Conservation (phyloP, 1,139 yeast genomes). For the Scheffersomyces quercinus region DNA sequence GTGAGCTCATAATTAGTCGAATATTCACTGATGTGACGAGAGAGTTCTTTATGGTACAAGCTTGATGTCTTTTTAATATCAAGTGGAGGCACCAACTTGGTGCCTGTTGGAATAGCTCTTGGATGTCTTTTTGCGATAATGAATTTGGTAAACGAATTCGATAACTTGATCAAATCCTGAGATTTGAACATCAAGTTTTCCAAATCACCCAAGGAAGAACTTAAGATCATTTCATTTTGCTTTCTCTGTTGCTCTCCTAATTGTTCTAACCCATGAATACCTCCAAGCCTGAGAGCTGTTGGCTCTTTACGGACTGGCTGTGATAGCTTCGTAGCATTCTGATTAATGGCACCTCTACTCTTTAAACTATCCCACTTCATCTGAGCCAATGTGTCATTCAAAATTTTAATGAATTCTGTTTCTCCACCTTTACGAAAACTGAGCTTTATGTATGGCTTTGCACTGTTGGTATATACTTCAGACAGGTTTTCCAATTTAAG, state of each 20-base stretch:
- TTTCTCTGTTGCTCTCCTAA: conserved; percentile 57
- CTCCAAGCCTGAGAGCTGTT: conserved; percentile 26
- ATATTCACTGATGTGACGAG: conserved; percentile 55
- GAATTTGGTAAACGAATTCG: conserved; percentile 47
- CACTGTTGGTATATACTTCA: conserved; percentile 32
- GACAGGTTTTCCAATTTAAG: conserved; percentile 29
- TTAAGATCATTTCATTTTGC: conserved; percentile 63
- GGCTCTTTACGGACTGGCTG: conserved; percentile 11
- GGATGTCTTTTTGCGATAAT: conserved; percentile 16
- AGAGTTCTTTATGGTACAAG: conserved; percentile 38
- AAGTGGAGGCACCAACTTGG: conserved; percentile 26
- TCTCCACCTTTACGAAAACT: conserved; percentile 68
- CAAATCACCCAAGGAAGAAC: conserved; percentile 73
- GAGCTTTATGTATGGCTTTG: conserved; percentile 46
- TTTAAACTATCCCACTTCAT: conserved; percentile 46
- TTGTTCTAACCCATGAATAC: conserved; percentile 73
- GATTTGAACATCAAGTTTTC: conserved; percentile 78
- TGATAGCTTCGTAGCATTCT: conserved; percentile 32
- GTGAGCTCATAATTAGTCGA: conserved; percentile 36
- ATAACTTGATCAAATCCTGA: conserved; percentile 64
- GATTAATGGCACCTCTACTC: conserved; percentile 39
- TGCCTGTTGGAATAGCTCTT: conserved; percentile 1
- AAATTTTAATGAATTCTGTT: conserved; percentile 41
- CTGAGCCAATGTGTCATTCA: conserved; percentile 45
- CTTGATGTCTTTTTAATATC: conserved; percentile 29